Evolutionary conservation across 2,329 filamentous ascomycete species (phyloP).

Genomic region (Phaeomoniella chlamydospora): DNA sequence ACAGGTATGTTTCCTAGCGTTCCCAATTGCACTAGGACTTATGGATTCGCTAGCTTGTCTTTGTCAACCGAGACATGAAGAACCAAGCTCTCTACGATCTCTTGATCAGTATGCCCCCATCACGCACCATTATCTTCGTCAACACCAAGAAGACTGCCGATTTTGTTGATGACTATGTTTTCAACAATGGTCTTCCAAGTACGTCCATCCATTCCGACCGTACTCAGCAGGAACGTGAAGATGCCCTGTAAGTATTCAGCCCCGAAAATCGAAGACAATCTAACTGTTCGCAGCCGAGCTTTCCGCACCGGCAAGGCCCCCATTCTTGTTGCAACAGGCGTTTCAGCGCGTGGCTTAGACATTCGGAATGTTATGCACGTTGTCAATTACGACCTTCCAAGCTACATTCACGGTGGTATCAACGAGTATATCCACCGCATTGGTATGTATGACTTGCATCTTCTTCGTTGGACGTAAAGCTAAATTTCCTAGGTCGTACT

Average conservation of each 20-base stretch:
- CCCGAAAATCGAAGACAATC: slow-evolving; percentile 1
- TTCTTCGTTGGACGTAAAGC: slow-evolving; percentile 5
- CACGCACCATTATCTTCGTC: slow-evolving; percentile 78
- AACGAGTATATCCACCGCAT: slow-evolving; percentile 91
- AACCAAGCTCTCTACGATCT: slow-evolving; percentile 57
- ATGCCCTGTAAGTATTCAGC: slow-evolving; percentile 52
- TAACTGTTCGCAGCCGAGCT: slow-evolving; percentile 36
- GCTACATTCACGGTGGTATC: slow-evolving; percentile 63
- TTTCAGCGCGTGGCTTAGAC: slow-evolving; percentile 79
- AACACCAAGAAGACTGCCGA: slow-evolving; percentile 70
- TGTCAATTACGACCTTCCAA: slow-evolving; percentile 84
- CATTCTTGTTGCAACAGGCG: slow-evolving; percentile 72
- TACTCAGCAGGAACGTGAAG: slow-evolving; percentile 82
- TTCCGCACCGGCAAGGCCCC: slow-evolving; percentile 65
- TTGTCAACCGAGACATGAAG: slow-evolving; percentile 52
- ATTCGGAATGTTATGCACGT: slow-evolving; percentile 78
- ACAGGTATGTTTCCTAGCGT: slow-evolving; percentile 21
- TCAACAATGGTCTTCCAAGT: slow-evolving; percentile 62
- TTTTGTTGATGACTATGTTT: slow-evolving; percentile 75
- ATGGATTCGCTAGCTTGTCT: slow-evolving; percentile 40
- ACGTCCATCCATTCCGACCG: slow-evolving; percentile 82
- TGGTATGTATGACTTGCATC: slow-evolving; percentile 42
- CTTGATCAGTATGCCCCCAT: slow-evolving; percentile 53
- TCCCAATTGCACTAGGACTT: slow-evolving; percentile 5
- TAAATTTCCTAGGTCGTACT: slow-evolving; percentile 58